Base-by-base conservation (phyloP, 2,329 filamentous ascomycete species). In the Xylariaceae sp. region DNA sequence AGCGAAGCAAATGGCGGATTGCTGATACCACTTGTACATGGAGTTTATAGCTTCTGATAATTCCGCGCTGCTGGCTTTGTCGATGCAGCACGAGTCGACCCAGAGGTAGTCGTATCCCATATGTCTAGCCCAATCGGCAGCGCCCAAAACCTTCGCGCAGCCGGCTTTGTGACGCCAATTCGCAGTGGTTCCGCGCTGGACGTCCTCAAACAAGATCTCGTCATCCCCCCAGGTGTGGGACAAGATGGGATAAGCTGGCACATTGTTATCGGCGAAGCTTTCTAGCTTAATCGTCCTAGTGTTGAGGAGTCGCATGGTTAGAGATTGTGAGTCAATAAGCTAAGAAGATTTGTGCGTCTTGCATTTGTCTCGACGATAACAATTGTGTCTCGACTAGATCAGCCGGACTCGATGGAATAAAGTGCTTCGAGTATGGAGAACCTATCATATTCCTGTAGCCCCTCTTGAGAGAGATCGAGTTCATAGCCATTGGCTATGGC, bases 71-170 rank as follows among this genome's bases (percentile, higher is more conserved):
- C 46, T 53, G n/a, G 26, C 19, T 19, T 53, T 53, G 31, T 56
- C 47, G 47, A 53, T 50, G 12, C 53, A 56, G 41, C 54, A 56
- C 1, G 45, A 47, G 49, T 56, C 50, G 29, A 53, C 37, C 54
- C 46, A 56, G 34, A 53, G 29, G 26, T 56, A 52, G 6, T 46
- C 6, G 12, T 37, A 42, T 30, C 41, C 27, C 7, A 8, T 29
- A 5, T 40, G 3, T 3, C 2, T 11, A 7, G 47, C 35, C 11
- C 26, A 44, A 2, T 30, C 34, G 5, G 41, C 44, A 4, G 45
- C 32, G 6, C 19, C 32, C 6, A 45, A 4, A 4, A 56, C 9
- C 32, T 56, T 56, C 0, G n/a, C 2, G 3, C n/a, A 34, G 4
- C 50, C 50, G 8, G 8, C 7, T 39, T 47, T 49, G 4, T 6